Evolutionary conservation across 2,329 filamentous ascomycete species (phyloP).

Genomic region (Diplodia mutila): DNA sequence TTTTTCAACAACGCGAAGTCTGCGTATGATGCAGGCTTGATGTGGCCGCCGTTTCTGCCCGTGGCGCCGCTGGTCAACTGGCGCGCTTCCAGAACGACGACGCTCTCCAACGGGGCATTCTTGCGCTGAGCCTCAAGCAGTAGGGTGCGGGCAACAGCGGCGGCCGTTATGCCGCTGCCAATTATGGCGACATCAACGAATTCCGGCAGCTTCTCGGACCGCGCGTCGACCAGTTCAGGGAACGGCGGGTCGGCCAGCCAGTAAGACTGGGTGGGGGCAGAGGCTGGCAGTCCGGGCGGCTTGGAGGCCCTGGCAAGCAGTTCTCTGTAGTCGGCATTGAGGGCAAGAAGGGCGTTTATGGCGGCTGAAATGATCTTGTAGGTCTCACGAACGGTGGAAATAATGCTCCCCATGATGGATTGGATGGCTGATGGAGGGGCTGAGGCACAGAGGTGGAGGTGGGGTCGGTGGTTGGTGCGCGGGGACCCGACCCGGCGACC

Average conservation of each 20-base stretch:
- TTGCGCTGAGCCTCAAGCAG: constrained; percentile 26
- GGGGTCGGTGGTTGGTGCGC: background rate
- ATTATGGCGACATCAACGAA: constrained; percentile 56
- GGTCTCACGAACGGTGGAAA: background rate
- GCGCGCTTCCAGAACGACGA: constrained; percentile 53
- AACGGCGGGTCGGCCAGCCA: constrained; percentile 41
- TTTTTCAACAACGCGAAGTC: constrained; percentile 30
- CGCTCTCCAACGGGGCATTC: background rate
- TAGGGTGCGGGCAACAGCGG: constrained; percentile 67
- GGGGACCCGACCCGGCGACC: background rate
- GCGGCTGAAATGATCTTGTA: background rate
- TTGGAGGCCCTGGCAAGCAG: constrained; percentile 1
- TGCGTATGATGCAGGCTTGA: constrained; percentile 48
- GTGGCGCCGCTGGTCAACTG: constrained; percentile 57
- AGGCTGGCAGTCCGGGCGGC: constrained; percentile 25
- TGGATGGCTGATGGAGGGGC: background rate
- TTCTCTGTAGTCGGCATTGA: background rate
- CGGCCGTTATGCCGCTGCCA: constrained; percentile 68
- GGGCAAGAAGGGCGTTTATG: background rate
- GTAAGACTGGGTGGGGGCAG: constrained; percentile 40
- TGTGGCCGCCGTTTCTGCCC: constrained; percentile 58
- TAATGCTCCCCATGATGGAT: background rate
- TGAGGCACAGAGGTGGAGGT: background rate
- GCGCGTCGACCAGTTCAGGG: constrained; percentile 1
- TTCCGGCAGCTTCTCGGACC: constrained; percentile 30